Evolutionary conservation across 768 basidiomycete species (phyloP).

Genomic region (Fibroporia radiculosa): DNA sequence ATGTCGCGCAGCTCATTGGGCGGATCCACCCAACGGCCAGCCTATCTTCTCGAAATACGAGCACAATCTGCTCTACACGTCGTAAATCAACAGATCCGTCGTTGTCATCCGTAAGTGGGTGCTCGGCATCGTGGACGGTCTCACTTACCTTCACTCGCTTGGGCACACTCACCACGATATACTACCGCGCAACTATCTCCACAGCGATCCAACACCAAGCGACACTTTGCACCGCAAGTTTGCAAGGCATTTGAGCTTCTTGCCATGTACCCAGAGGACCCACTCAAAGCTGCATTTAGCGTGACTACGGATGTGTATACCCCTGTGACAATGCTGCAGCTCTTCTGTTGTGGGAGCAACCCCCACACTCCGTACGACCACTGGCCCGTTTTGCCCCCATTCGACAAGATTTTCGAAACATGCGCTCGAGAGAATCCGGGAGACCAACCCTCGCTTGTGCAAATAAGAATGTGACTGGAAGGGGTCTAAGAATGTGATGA

Average conservation of each 20-base stretch:
- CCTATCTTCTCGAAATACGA: background rate
- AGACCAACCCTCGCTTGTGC: background rate
- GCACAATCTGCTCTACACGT: background rate
- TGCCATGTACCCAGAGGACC: background rate
- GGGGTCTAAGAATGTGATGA: background rate
- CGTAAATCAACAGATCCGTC: background rate
- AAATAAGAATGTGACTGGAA: background rate
- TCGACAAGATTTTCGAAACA: slow-evolving; percentile 1
- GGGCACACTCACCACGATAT: background rate
- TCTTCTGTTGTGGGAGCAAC: background rate
- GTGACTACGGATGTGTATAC: background rate
- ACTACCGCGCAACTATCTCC: background rate
- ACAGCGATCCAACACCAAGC: background rate
- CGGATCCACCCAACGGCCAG: background rate
- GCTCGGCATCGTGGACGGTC: background rate
- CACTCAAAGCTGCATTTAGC: background rate
- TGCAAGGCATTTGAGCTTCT: background rate
- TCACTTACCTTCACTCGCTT: background rate
- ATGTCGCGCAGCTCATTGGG: background rate
- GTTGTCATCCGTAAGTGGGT: background rate
- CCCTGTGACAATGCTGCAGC: no score
- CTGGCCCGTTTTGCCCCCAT: background rate
- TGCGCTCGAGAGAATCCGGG: background rate
- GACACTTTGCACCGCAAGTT: background rate
- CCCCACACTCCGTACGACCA: background rate